Base-by-base conservation (phyloP, 768 basidiomycete species). In the Phanerodontia chrysosporium region DNA sequence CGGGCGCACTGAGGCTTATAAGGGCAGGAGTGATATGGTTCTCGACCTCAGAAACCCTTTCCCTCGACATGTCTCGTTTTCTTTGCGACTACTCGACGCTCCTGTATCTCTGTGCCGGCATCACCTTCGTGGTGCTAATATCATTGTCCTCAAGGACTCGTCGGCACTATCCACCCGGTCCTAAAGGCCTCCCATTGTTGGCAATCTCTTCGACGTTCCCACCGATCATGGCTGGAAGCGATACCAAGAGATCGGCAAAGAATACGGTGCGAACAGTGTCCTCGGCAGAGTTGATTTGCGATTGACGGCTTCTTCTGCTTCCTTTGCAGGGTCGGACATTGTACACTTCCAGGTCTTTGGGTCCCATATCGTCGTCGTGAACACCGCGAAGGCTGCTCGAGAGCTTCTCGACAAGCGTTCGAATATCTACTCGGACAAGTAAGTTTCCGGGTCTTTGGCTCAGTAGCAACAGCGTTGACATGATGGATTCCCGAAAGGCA, bases 391-490 rank as follows among this genome's bases (percentile, higher is more conserved):
- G 35, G 64, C 62, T 1, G 63, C 63, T 12, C 44, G 45, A 29
- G 68, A 70, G 9, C 58, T 70, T 10, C 55, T 72, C 28, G 67
- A 70, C 13, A 65, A 67, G 53, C 66, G 67, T 21, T 66, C 63
- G 27, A 45, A 55, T 4, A 64, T 62, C 3, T 71, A 70, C 56
- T 69, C 67, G 12, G 56, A 60, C 45, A 56, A 44, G 49, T 53
- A 22, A 18, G 29, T 36, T 9, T n/a, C 6, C 49, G 18, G 18
- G 4, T 42, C 32, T 6, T 13, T 28, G 22, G 16, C 24, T 10
- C 4, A 10, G 7, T 12, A 27, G 3, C 8, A 25, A 1, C 2
- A 49, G 21, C 2, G 13, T 25, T 45, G 45, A 21, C 10, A 49
- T 28, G 14, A 16, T 12, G 28, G 7, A 2, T 49, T 14, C 14